Percentiles rank a stretch among this genome's conserved stretches.
phyloP scores from a whole-genome alignment of 495 filamentous ascomycete genomes.

The Oleoguttula mirabilis region DNA sequence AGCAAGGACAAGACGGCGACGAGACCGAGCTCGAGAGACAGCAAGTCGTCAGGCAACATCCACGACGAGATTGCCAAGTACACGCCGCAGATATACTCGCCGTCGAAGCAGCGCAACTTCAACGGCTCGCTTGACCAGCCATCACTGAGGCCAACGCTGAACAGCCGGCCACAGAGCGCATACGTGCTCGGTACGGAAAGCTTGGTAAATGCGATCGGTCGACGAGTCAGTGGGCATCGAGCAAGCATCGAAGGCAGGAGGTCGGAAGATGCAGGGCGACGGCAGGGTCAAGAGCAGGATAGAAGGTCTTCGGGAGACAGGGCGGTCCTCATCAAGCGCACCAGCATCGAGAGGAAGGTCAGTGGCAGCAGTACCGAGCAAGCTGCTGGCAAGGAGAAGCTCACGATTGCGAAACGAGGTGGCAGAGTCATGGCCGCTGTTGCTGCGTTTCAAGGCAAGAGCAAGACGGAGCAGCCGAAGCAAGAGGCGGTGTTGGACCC shows the following conservation, averaged over 20 bases:
- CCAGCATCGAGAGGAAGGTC: conserved; percentile 9
- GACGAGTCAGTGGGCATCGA: conserved; percentile 11
- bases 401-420: conserved; percentile 22
- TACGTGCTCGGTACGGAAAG: conserved; percentile 25
- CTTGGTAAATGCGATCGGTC: conserved; percentile 4
- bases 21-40: conserved; percentile 11
- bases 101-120: conserved; percentile 55
- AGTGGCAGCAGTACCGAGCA: conserved; percentile 19
- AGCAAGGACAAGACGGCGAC: conserved; percentile 1
- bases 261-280: conserved; percentile 30
- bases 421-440: conserved; percentile 55
- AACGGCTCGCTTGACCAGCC: conserved; percentile 42
- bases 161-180: conserved; percentile 43
- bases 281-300: conserved; percentile 18
- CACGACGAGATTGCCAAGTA: conserved; percentile 52
- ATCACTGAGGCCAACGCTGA: conserved; percentile 34
- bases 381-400: conserved; percentile 6
- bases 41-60: conserved; percentile 21
- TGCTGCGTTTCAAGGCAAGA: conserved; percentile 44
- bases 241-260: conserved; percentile 15
- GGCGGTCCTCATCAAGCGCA: background rate
- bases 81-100: conserved; percentile 48
- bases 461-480: conserved; percentile 17
- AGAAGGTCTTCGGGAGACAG: conserved; percentile 4
- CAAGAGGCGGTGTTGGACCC: conserved; percentile 24